Evolutionary conservation across 306 rosid genomes (phyloP), one percentile per base, ranked within the genome.

Genomic region (Medicago arabica): DNA sequence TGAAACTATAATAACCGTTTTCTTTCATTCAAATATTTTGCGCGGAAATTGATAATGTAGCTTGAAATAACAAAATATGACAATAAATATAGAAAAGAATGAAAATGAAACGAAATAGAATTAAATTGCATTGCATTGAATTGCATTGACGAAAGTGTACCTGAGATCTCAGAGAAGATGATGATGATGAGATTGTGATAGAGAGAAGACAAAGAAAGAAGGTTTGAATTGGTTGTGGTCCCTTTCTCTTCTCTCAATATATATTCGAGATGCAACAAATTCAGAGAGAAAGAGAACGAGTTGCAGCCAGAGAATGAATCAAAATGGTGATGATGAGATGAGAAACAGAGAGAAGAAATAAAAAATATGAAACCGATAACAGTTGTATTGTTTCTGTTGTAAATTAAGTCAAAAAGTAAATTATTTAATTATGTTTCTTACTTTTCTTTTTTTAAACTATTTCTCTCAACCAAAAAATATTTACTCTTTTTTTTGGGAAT

Each of bases 81-180:
- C 31, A 75, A 64, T 34, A 67, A 78, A 9, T 13, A 8, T 55
- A 67, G 5, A 15, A 10, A 72, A 4, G 1, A 14, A 0, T 25
- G 81, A 82, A 46, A 46, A 13, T 10, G 12, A 61, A 39, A 58
- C 3, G 69, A 64, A 39, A 86, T 71, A n/a, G 82, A 38, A 34
- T 34, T 28, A 4, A 28, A 78, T 81, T 67, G 72, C 31, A 28
- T 28, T 5, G 38, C 38, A 78, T 81, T 68, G 73, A 84, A 74
- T 68, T 50, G 6, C 78, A 85, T 63, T 72, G 73, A 80, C 86
- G 31, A 25, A 21, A 1, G 85, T 41, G 51, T 84, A 88, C 92
- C 96, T 78, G 96, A 84, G 88, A 91, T 85, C 88, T 81, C 76
- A 44, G 81, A 54, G 65, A 78, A 64, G 83, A 78, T 76, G 81